Percentiles rank a stretch among this genome's conserved stretches.
Evolutionary conservation across 2,329 filamentous ascomycete species (phyloP).

Genomic region (Clarireedia homoeocarpa): DNA sequence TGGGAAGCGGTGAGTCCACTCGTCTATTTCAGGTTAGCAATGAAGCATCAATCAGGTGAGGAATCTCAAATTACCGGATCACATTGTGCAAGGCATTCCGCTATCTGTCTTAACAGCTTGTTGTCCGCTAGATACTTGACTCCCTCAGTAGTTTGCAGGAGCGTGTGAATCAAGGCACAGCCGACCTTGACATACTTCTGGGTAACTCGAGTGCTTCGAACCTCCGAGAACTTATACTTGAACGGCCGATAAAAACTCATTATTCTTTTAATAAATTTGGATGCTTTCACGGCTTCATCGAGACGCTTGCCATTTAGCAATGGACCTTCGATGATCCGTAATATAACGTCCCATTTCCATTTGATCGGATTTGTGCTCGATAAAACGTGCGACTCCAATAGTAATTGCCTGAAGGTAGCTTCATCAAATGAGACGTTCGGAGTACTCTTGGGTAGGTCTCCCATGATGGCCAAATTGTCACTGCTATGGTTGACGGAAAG

Average conservation of each 20-base stretch:
- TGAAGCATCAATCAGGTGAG: neutral
- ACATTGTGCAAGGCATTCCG: conserved; percentile 91
- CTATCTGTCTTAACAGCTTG: conserved; percentile 87
- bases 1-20: conserved; percentile 71
- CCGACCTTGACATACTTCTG: conserved; percentile 90
- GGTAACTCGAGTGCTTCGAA: conserved; percentile 83
- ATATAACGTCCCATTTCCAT: conserved; percentile 95
- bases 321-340: conserved; percentile 86
- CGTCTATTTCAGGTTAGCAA: conserved; percentile 37
- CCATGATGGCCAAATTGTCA: conserved; percentile 42
- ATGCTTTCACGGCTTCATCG: conserved; percentile 88
- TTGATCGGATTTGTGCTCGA: conserved; percentile 86
- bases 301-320: conserved; percentile 83
- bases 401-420: conserved; percentile 53
- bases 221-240: conserved; percentile 88
- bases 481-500: conserved; percentile 27
- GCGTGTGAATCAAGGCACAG: conserved; percentile 77
- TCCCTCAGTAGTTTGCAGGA: conserved; percentile 81
- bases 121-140: conserved; percentile 80
- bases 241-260: conserved; percentile 95
- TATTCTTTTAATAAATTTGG: conserved; percentile 91
- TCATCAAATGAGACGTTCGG: conserved; percentile 48
- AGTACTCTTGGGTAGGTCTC: conserved; percentile 48
- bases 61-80: conserved; percentile 57
- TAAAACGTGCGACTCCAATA: conserved; percentile 76